Percentiles rank a stretch among this genome's conserved stretches.
These are phyloP conservation scores for Sarocladiaceae sp. DNA, from an alignment of 2,329 filamentous ascomycete genomes.

Conservation along the genomic window DNA sequence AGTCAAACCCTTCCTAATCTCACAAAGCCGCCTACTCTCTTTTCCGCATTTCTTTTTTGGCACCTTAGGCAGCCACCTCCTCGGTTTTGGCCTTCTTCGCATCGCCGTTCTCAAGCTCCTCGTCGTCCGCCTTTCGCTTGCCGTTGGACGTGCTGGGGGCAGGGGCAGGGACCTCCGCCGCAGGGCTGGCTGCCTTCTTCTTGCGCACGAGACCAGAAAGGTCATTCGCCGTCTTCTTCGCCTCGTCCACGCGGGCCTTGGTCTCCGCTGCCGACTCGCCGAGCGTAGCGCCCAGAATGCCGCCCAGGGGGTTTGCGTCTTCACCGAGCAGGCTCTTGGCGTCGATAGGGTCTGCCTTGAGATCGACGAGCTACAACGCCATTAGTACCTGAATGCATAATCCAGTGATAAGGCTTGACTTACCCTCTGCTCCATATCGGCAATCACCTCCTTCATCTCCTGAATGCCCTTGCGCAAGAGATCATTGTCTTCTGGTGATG, in stretches of 20 bases:
- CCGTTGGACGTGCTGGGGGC: conserved; percentile 29
- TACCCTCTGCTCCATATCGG: conserved; percentile 74
- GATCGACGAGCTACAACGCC: conserved; percentile 58
- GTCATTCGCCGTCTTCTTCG: conserved; percentile 70
- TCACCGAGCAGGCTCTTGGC: conserved; percentile 34
- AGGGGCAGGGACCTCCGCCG: conserved; percentile 16
- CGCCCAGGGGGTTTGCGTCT: conserved; percentile 41
- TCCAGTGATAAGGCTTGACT: conserved; percentile 22
- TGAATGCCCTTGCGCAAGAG: conserved; percentile 56
- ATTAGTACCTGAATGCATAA: not conserved
- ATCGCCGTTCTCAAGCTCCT: conserved; percentile 22
- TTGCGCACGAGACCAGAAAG: conserved; percentile 71
- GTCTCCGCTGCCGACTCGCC: conserved; percentile 55
- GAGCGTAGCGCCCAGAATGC: conserved; percentile 59
- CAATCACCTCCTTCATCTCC: conserved; percentile 74
- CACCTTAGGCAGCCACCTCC: conserved; percentile 14
- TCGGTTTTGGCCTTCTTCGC: conserved; percentile 33
- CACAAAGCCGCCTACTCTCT: not conserved
- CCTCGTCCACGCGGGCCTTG: conserved; percentile 64
- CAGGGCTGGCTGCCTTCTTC: conserved; percentile 43
- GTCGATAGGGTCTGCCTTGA: conserved; percentile 55
- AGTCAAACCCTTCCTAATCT: too few species aligned
- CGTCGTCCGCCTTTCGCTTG: conserved; percentile 52
- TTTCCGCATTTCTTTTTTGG: not conserved
- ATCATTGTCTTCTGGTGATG: conserved; percentile 64